These are phyloP conservation scores for Trichoderma semiorbis DNA, from an alignment of 2,329 filamentous ascomycete genomes.

Conservation along the genomic window DNA sequence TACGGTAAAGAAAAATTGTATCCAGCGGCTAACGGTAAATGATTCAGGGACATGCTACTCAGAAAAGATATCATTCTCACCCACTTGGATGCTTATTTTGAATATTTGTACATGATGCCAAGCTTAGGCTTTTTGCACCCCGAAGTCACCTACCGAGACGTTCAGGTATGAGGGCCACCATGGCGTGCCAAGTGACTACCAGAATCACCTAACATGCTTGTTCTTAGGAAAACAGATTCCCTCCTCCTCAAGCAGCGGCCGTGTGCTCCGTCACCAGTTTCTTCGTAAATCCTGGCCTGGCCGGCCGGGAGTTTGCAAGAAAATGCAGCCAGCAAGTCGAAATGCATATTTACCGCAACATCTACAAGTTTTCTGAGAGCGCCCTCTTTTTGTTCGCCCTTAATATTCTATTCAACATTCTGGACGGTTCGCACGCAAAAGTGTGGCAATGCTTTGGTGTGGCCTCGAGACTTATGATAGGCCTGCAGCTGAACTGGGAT, in stretches of 20 bases:
- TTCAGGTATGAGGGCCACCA: conserved; percentile 28
- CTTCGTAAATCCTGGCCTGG: conserved; percentile 34
- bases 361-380: conserved; percentile 36
- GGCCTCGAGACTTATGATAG: conserved; percentile 36
- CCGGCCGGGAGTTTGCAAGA: conserved; percentile 35
- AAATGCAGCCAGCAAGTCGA: conserved; percentile 40
- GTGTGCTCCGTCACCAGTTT: conserved; percentile 38
- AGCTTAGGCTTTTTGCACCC: conserved; percentile 40
- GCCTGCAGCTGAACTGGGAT: conserved; percentile 41
- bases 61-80: conserved; percentile 35
- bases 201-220: not conserved
- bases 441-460: conserved; percentile 40
- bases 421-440: conserved; percentile 37
- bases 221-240: conserved; percentile 32
- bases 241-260: conserved; percentile 36
- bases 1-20: not conserved
- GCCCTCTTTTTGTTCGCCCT: conserved; percentile 35
- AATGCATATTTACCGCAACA: conserved; percentile 38
- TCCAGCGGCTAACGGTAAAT: not conserved
- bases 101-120: conserved; percentile 37
- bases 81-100: conserved; percentile 40
- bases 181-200: not conserved
- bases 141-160: conserved; percentile 32
- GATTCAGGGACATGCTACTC: conserved; percentile 32
- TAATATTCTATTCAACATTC: conserved; percentile 36